Percentiles rank a stretch among this genome's conserved stretches.
Evolutionary conservation across 257 asterid species (phyloP).

Genomic region (Lithospermum erythrorhizon): DNA sequence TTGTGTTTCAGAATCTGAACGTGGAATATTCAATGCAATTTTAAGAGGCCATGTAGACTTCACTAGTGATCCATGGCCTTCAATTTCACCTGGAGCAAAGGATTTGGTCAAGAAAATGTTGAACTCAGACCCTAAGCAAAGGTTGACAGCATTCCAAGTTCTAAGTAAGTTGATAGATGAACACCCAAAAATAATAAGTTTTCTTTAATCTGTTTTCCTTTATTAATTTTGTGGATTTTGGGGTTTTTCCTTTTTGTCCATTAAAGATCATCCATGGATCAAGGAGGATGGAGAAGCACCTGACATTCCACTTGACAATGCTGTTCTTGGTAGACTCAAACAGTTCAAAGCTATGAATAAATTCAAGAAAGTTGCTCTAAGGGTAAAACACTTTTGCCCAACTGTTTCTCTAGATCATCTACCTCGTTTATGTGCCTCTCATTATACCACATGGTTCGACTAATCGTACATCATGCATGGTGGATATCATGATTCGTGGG

Average conservation of each 20-base stretch:
- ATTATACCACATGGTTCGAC: no score
- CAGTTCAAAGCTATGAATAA: conserved; percentile 74
- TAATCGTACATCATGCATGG: no score
- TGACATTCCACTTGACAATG: conserved; percentile 62
- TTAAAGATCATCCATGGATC: conserved; percentile 64
- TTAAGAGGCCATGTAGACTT: conserved; percentile 80
- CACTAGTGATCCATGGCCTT: conserved; percentile 86
- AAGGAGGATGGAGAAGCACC: conserved; percentile 83
- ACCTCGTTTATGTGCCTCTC: no score
- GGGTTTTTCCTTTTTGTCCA: no score
- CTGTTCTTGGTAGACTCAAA: conserved; percentile 57
- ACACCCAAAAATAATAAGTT: background rate
- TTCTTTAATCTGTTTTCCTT: background rate
- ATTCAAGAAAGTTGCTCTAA: conserved; percentile 63
- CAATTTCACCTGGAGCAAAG: conserved; percentile 83
- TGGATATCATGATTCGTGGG: no score
- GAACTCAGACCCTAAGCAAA: conserved; percentile 61
- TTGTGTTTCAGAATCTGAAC: conserved; percentile 53
- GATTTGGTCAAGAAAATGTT: conserved; percentile 86
- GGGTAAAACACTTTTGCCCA: conserved; percentile 22
- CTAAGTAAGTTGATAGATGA: conserved; percentile 37
- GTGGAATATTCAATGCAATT: conserved; percentile 86
- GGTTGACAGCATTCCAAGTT: conserved; percentile 78
- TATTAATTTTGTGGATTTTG: background rate
- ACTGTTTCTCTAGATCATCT: background rate